phyloP scores from a whole-genome alignment of 768 basidiomycete genomes.

The Lentinus brumalis region DNA sequence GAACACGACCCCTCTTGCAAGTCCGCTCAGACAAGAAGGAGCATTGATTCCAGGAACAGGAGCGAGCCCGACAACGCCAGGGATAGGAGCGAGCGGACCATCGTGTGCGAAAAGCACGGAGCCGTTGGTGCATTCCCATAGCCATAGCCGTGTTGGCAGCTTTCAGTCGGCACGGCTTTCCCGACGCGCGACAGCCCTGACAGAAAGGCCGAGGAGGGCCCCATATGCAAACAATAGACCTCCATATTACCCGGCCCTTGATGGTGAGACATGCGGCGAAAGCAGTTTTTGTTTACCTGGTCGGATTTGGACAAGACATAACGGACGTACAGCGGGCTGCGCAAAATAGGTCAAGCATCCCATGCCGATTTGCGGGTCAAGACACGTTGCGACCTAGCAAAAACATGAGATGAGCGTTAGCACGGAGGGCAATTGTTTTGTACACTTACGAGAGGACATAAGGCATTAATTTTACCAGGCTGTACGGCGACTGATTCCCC shows the following conservation, averaged over 20 bases:
- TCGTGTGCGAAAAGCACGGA: conserved; percentile 20
- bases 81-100: not conserved
- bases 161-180: conserved; percentile 10
- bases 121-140: conserved; percentile 17
- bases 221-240: conserved; percentile 9
- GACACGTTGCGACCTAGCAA: conserved; percentile 14
- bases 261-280: conserved; percentile 6
- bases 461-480: conserved; percentile 7
- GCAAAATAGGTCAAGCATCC: conserved; percentile 5
- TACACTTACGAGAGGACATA: conserved; percentile 3
- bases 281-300: not conserved
- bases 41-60: not conserved
- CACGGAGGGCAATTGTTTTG: conserved; percentile 12
- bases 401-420: conserved; percentile 1
- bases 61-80: conserved; percentile 7
- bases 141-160: not conserved
- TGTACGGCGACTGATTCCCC: conserved; percentile 6
- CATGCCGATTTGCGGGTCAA: conserved; percentile 13
- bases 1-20: not conserved
- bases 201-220: conserved; percentile 10
- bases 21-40: not conserved
- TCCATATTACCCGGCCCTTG: not conserved
- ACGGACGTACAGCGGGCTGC: not conserved
- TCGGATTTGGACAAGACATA: not conserved
- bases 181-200: conserved; percentile 11